Conservation (phyloP, 2,329 filamentous ascomycete species). For the Fusarium devonianum region DNA sequence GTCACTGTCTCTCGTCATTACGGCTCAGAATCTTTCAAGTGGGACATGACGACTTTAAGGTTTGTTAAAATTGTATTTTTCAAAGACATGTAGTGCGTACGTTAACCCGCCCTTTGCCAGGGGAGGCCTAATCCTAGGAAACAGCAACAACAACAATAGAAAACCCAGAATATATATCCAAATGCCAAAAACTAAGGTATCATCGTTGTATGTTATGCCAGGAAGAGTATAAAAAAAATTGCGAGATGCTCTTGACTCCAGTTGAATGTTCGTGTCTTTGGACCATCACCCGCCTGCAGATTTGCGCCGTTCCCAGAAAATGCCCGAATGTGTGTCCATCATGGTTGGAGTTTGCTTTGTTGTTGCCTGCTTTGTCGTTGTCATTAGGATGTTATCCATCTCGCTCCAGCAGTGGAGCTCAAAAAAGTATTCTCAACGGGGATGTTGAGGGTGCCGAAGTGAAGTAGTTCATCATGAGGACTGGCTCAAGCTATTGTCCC, state of each 20-base stretch:
- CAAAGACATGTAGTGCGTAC: background rate
- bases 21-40: too few species aligned
- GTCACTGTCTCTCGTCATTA: too few species aligned
- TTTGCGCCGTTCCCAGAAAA: constrained; percentile 33
- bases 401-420: constrained; percentile 1
- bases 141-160: constrained; percentile 12
- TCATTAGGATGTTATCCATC: constrained; percentile 32
- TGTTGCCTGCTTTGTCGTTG: constrained; percentile 30
- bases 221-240: constrained; percentile 13
- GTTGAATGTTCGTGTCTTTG: constrained; percentile 26
- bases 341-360: constrained; percentile 23
- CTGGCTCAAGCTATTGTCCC: constrained; percentile 37
- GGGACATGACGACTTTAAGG: too few species aligned
- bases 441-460: constrained; percentile 5
- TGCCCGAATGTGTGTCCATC: constrained; percentile 26
- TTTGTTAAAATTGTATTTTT: constrained; percentile 12
- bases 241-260: constrained; percentile 37
- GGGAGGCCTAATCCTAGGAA: constrained; percentile 10
- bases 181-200: constrained; percentile 35
- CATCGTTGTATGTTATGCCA: constrained; percentile 35
- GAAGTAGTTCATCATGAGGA: constrained; percentile 35
- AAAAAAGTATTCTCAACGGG: constrained; percentile 5
- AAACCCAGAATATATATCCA: constrained; percentile 22
- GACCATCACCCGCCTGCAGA: constrained; percentile 32
- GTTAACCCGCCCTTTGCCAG: constrained; percentile 6